A percentile compares a stretch with the other conserved stretches of the same genome.
phyloP scores from a whole-genome alignment of 345 rosid genomes.

The Sisymbrium irio region DNA sequence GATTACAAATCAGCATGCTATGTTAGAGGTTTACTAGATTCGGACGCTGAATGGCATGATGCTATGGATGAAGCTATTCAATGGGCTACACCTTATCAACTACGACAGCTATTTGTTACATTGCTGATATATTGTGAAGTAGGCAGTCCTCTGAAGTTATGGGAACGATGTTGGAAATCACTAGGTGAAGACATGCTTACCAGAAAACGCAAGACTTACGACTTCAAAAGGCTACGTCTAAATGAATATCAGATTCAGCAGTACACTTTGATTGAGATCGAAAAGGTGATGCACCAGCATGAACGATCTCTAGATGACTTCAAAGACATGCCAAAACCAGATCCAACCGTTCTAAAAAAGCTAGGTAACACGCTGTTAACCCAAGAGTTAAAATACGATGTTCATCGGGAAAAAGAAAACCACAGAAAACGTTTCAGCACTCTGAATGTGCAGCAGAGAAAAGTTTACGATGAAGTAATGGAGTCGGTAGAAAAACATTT shows the following conservation, averaged over 20 bases:
- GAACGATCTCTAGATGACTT: neutral
- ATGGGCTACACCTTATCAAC: neutral
- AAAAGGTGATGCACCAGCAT: neutral
- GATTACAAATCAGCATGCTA: neutral
- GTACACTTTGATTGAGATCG: neutral
- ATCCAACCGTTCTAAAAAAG: neutral
- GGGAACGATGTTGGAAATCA: neutral
- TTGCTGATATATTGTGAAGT: neutral
- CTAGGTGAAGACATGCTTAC: neutral
- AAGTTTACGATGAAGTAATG: neutral
- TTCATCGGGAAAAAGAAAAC: neutral
- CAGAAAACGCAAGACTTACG: neutral
- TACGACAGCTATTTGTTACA: neutral
- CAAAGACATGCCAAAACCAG: neutral
- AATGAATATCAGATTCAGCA: neutral
- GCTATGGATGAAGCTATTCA: neutral
- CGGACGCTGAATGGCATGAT: neutral
- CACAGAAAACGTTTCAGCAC: neutral
- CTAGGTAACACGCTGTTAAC: neutral
- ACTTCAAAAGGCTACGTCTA: neutral
- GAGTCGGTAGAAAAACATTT: neutral
- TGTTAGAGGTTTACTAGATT: neutral
- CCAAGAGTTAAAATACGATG: neutral
- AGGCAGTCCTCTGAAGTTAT: neutral
- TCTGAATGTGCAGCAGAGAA: neutral